Percentiles rank a stretch among this genome's conserved stretches.
Conservation (phyloP, 202 grass and related monocot genomes). For the Elaeis oleifera region DNA sequence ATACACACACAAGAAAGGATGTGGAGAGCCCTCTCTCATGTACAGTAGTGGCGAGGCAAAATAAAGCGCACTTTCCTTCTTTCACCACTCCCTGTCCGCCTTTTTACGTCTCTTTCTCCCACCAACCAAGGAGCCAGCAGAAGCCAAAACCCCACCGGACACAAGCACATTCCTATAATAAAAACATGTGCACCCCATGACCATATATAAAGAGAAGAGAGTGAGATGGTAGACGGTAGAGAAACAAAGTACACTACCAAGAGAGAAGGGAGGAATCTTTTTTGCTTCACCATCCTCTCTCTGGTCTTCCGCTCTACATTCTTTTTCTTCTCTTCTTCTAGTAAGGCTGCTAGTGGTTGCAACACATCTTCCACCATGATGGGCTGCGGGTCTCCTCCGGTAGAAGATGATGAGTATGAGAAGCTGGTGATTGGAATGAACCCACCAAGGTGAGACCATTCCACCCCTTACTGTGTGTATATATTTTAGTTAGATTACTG, state of each 20-base stretch:
- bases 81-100: too few relatives aligned
- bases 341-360: constrained; percentile 1
- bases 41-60: too few relatives aligned
- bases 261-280: constrained; percentile 7
- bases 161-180: constrained; percentile 8
- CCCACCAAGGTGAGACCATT: constrained; percentile 59
- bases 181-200: constrained; percentile 27
- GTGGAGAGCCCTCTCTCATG: too few relatives aligned
- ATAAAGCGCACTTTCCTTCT: too few relatives aligned
- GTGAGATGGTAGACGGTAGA: constrained; percentile 14
- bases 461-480: background rate
- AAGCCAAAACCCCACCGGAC: constrained; percentile 25
- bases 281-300: background rate
- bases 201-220: constrained; percentile 33
- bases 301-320: background rate
- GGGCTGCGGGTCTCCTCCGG: constrained; percentile 54
- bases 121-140: constrained; percentile 41
- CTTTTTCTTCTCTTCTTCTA: background rate
- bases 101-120: constrained; percentile 22
- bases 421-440: constrained; percentile 97
- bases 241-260: background rate
- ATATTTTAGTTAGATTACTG: background rate
- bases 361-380: constrained; percentile 45
- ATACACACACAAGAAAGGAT: too few relatives aligned
- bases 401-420: constrained; percentile 73